Evolutionary conservation across 179 eudicot genomes (phyloP).

Genomic region (Drosera spatulata): DNA sequence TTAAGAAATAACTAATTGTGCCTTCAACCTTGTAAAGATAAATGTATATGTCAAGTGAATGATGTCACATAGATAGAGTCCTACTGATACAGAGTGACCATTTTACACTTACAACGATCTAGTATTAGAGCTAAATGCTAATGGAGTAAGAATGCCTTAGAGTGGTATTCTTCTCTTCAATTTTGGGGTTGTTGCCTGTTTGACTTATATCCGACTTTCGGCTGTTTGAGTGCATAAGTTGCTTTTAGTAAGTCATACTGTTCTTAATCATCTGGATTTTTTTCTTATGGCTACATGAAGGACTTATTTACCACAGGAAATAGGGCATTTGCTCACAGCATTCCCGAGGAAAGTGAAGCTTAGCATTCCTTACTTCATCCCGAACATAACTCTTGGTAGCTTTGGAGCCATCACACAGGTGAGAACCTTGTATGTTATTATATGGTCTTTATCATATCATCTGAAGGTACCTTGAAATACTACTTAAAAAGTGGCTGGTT

Average conservation of each 20-base stretch:
- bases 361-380: constrained; percentile 91
- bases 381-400: constrained; percentile 95
- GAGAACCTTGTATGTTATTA: neutral
- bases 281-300: constrained; percentile 23
- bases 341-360: constrained; percentile 88
- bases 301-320: constrained; percentile 63
- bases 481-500: too few species aligned
- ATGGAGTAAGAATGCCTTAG: too few species aligned
- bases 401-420: constrained; percentile 99
- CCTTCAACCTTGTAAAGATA: too few species aligned
- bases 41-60: too few species aligned
- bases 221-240: neutral
- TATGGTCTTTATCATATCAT: neutral
- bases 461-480: neutral
- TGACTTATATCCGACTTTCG: too few species aligned
- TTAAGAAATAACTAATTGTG: too few species aligned
- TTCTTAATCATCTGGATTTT: constrained; percentile 13
- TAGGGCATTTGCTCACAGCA: constrained; percentile 89
- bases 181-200: too few species aligned
- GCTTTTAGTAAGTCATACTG: constrained; percentile 2
- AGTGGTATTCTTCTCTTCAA: too few species aligned
- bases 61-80: too few species aligned
- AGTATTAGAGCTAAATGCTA: too few species aligned
- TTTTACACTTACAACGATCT: too few species aligned
- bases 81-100: too few species aligned